Percentiles rank a stretch among this genome's conserved stretches.
These are phyloP conservation scores for Debaryomyces psychrophilus DNA, from an alignment of 1,139 yeast species.

Conservation along the genomic window DNA sequence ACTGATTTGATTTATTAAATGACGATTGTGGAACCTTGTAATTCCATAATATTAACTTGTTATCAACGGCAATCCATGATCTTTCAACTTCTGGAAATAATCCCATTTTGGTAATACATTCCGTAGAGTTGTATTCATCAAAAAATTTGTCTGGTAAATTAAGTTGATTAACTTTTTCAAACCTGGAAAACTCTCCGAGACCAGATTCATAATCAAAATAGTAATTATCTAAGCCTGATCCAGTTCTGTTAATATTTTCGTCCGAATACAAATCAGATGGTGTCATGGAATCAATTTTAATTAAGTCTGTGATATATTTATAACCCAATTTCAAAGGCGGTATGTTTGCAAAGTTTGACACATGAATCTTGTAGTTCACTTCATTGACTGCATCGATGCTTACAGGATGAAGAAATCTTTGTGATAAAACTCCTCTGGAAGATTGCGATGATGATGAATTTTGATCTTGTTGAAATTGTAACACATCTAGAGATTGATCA, in stretches of 20 bases:
- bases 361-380: conserved; percentile 47
- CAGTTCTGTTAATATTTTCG: conserved; percentile 39
- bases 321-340: conserved; percentile 48
- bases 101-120: conserved; percentile 77
- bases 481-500: conserved; percentile 34
- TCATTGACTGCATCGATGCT: conserved; percentile 43
- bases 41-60: conserved; percentile 84
- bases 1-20: conserved; percentile 58
- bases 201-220: conserved; percentile 46
- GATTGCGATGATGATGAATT: conserved; percentile 26
- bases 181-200: conserved; percentile 66
- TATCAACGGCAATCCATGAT: conserved; percentile 87
- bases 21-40: conserved; percentile 59
- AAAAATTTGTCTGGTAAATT: conserved; percentile 83
- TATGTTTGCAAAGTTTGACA: conserved; percentile 48
- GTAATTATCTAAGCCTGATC: conserved; percentile 48
- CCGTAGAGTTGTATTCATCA: conserved; percentile 72
- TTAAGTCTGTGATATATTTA: conserved; percentile 48
- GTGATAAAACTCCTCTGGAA: conserved; percentile 33
- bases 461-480: conserved; percentile 43
- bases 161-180: conserved; percentile 68
- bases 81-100: conserved; percentile 79
- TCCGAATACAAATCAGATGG: conserved; percentile 50
- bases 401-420: conserved; percentile 42
- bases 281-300: conserved; percentile 48